A percentile compares a stretch with the other conserved stretches of the same genome.
Conservation (phyloP, 202 grass and related monocot species). For the Schoenoplectus triqueter region DNA sequence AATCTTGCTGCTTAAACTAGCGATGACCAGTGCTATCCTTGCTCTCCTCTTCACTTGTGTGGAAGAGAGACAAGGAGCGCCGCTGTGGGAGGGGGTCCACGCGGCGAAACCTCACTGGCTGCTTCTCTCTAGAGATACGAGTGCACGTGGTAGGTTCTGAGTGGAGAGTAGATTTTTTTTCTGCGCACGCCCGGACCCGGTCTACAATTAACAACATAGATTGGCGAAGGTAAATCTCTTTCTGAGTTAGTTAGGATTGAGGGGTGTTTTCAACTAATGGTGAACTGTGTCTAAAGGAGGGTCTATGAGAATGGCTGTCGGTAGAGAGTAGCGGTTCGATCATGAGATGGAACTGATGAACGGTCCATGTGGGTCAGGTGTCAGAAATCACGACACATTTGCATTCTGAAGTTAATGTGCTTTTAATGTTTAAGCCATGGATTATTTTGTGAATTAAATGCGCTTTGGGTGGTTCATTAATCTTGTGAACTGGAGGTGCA, state of each 20-base stretch:
- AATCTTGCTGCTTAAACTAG: neutral
- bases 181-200: neutral
- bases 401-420: slow-evolving; percentile 29
- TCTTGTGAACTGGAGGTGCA: slow-evolving; percentile 11
- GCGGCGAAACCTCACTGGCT: slow-evolving; percentile 24
- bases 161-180: neutral
- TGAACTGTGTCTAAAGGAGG: neutral
- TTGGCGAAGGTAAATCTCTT: too few species aligned
- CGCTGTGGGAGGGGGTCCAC: slow-evolving; percentile 29
- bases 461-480: slow-evolving; percentile 17
- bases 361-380: slow-evolving; percentile 6
- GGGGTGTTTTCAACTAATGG: neutral
- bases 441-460: slow-evolving; percentile 21
- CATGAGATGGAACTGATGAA: slow-evolving; percentile 31
- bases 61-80: slow-evolving; percentile 4
- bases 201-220: neutral
- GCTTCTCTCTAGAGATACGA: neutral
- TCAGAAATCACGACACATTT: slow-evolving; percentile 38
- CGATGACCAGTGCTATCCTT: neutral
- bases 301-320: neutral
- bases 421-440: slow-evolving; percentile 14
- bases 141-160: slow-evolving; percentile 27
- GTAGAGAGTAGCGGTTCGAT: slow-evolving; percentile 35
- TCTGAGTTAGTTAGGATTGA: too few species aligned
- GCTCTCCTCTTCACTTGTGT: too few species aligned